Evolutionary conservation across 2,329 filamentous ascomycete genomes (phyloP).

Genomic region (Drechslera avenae): DNA sequence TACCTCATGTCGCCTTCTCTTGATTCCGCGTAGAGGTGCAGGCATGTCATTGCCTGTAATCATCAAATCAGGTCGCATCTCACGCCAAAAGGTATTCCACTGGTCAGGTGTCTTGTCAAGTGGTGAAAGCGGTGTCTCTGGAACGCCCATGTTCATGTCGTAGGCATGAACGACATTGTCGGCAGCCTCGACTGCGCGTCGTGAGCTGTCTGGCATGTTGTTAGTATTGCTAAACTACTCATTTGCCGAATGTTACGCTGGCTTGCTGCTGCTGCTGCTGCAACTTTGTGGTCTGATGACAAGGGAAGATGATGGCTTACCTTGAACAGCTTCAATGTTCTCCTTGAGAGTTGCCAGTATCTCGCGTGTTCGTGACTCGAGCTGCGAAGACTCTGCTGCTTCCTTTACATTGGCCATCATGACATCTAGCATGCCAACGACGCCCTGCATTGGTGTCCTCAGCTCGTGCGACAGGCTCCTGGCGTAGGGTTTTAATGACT

Average conservation of each 20-base stretch:
- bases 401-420: constrained; percentile 76
- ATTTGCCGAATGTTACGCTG: not conserved
- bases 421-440: constrained; percentile 76
- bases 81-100: constrained; percentile 36
- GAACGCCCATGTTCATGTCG: constrained; percentile 75
- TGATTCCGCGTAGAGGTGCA: constrained; percentile 48
- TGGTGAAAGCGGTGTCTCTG: constrained; percentile 63
- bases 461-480: constrained; percentile 73
- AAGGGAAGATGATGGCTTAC: constrained; percentile 39
- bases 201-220: constrained; percentile 64
- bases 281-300: not conserved
- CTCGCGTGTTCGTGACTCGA: constrained; percentile 56
- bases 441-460: constrained; percentile 75
- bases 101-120: constrained; percentile 38
- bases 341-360: constrained; percentile 68
- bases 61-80: constrained; percentile 52
- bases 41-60: constrained; percentile 51
- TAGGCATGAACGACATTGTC: constrained; percentile 78
- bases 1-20: constrained; percentile 51
- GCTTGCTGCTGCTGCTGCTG: not conserved
- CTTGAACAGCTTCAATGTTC: constrained; percentile 74
- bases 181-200: constrained; percentile 72
- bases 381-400: constrained; percentile 62
- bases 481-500: constrained; percentile 74
- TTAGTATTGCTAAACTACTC: constrained; percentile 11